Evolutionary conservation across 192 early-diverging fungal genomes (phyloP).

Genomic region (Dissophora globulifera): DNA sequence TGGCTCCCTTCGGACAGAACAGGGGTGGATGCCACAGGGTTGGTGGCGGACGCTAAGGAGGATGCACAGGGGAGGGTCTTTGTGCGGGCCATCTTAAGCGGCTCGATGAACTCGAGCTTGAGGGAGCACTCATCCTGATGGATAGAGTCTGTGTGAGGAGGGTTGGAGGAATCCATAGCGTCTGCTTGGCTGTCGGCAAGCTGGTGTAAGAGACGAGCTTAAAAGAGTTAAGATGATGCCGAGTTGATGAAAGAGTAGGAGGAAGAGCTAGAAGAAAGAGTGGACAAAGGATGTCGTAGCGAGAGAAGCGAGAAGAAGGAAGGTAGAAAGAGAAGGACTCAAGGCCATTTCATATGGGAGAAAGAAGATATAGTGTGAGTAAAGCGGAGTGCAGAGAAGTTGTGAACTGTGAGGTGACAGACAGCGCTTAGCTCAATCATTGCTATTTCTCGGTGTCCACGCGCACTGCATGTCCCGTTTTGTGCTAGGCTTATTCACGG

Average conservation of each 20-base stretch:
- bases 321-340: too few relatives aligned
- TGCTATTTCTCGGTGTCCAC: too few relatives aligned
- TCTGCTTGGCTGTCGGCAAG: not conserved
- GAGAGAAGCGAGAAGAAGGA: too few relatives aligned
- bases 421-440: not conserved
- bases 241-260: not conserved
- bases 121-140: slow-evolving; percentile 11
- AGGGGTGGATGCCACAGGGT: not conserved
- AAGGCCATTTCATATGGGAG: too few relatives aligned
- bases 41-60: not conserved
- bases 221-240: not conserved
- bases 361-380: too few relatives aligned
- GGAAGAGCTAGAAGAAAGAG: not conserved
- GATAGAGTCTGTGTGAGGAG: not conserved
- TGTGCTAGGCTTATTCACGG: too few relatives aligned
- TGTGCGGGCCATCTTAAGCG: slow-evolving; percentile 23
- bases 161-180: slow-evolving; percentile 18
- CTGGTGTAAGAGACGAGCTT: not conserved
- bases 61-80: slow-evolving; percentile 15
- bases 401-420: not conserved
- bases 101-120: slow-evolving; percentile 12
- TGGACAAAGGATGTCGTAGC: too few relatives aligned
- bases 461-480: too few relatives aligned
- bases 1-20: too few relatives aligned
- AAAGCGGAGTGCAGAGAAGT: not conserved